Conservation (phyloP, 768 basidiomycete genomes). For the Suillus americanus region DNA sequence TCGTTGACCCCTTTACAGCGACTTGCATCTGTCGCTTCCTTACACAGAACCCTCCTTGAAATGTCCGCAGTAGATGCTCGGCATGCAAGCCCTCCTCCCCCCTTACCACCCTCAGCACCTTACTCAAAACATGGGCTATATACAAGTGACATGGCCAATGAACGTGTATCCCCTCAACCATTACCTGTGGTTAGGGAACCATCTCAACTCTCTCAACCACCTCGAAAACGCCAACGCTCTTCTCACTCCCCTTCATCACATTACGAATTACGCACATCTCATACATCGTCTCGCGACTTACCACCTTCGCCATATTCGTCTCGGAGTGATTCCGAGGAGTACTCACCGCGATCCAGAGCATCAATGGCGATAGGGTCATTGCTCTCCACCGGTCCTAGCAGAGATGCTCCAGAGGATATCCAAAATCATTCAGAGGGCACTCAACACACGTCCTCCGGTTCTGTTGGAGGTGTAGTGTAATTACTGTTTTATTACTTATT, state of each 20-base stretch:
- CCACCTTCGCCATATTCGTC: constrained; percentile 77
- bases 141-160: constrained; percentile 16
- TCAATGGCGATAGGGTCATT: constrained; percentile 83
- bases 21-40: constrained; percentile 63
- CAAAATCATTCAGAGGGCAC: constrained; percentile 21
- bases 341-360: constrained; percentile 67
- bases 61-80: constrained; percentile 35
- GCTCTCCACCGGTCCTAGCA: constrained; percentile 46
- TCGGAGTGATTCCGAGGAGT: constrained; percentile 65
- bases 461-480: constrained; percentile 11
- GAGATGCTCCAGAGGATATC: constrained; percentile 28
- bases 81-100: constrained; percentile 30
- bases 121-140: constrained; percentile 27
- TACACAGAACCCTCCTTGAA: constrained; percentile 74
- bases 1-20: constrained; percentile 44
- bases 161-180: constrained; percentile 15
- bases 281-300: constrained; percentile 45
- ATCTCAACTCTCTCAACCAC: constrained; percentile 38
- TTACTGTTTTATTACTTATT: constrained; percentile 13
- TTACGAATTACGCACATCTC: constrained; percentile 28
- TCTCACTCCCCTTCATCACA: constrained; percentile 58
- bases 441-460: constrained; percentile 10
- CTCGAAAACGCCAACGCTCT: constrained; percentile 63
- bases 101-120: constrained; percentile 41
- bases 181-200: constrained; percentile 23